phyloP scores from a whole-genome alignment of 345 rosid genomes.

The Cardamine occulta region DNA sequence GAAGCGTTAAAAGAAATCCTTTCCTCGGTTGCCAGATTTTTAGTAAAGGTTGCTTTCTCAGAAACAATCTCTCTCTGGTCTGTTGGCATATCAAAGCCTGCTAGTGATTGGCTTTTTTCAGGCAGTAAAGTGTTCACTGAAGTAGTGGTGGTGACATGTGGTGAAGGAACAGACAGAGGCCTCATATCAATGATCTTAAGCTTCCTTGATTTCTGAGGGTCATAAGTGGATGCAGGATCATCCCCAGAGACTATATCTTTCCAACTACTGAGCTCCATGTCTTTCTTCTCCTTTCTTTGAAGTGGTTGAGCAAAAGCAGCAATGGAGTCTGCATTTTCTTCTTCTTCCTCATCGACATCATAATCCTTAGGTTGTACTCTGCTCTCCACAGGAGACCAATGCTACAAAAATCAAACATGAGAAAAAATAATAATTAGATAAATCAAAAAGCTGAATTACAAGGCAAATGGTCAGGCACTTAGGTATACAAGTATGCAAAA shows the following conservation, averaged over 20 bases:
- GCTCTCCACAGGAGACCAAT: constrained; percentile 54
- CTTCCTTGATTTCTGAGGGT: constrained; percentile 21
- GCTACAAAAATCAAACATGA: constrained; percentile 51
- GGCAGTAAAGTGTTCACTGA: constrained; percentile 38
- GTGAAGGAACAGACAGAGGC: constrained; percentile 14
- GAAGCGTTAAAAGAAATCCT: constrained; percentile 31
- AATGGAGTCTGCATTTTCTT: constrained; percentile 47
- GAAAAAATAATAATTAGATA: neutral
- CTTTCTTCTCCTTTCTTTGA: constrained; percentile 66
- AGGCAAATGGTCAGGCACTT: neutral
- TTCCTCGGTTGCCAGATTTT: constrained; percentile 17
- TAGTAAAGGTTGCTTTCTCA: constrained; percentile 29
- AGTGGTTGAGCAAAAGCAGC: constrained; percentile 73
- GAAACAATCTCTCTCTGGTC: constrained; percentile 31
- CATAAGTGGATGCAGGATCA: constrained; percentile 27
- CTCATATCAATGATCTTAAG: constrained; percentile 28
- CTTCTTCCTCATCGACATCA: constrained; percentile 28
- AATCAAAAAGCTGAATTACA: neutral
- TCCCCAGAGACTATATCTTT: constrained; percentile 49
- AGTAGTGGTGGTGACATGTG: constrained; percentile 13
- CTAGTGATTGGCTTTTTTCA: constrained; percentile 26
- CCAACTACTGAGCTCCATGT: constrained; percentile 59
- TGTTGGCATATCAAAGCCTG: constrained; percentile 27
- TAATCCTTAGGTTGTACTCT: constrained; percentile 27
- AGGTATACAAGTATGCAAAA: neutral